Evolutionary conservation across 164 flowering plant genomes (phyloP).

Genomic region (Berberis vulgaris): DNA sequence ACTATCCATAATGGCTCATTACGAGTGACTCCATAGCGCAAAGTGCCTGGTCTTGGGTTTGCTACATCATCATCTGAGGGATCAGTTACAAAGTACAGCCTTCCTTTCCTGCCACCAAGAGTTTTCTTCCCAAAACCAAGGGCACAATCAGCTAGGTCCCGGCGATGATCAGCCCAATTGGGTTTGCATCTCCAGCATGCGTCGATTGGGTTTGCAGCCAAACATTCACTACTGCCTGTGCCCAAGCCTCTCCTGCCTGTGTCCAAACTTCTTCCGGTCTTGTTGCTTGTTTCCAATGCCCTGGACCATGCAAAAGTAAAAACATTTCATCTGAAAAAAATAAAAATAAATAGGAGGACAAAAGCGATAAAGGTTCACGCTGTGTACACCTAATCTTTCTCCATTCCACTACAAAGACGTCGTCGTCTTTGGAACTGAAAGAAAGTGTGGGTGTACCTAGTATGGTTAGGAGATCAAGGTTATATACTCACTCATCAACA

Average conservation of each 20-base stretch:
- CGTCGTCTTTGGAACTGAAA: too few species aligned
- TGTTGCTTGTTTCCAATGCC: conserved; percentile 12
- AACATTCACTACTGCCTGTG: conserved; percentile 26
- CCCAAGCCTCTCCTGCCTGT: conserved; percentile 5
- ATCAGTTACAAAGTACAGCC: conserved; percentile 41
- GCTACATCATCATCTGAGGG: conserved; percentile 38
- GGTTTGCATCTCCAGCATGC: conserved; percentile 65
- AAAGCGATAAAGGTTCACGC: neutral
- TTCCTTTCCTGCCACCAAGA: conserved; percentile 47
- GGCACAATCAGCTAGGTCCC: conserved; percentile 47
- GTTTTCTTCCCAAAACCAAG: conserved; percentile 55
- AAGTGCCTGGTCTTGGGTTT: conserved; percentile 68
- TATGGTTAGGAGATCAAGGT: neutral
- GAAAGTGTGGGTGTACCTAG: too few species aligned
- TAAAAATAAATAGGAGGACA: too few species aligned
- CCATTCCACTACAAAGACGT: too few species aligned
- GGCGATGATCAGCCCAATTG: conserved; percentile 47
- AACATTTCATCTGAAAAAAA: too few species aligned
- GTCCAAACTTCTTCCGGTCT: conserved; percentile 31
- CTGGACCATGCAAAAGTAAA: neutral
- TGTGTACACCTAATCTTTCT: too few species aligned
- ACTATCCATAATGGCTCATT: conserved; percentile 62
- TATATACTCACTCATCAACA: conserved; percentile 28
- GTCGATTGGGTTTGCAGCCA: conserved; percentile 73
- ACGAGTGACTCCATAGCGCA: conserved; percentile 65